Evolutionary conservation across 306 rosid genomes (phyloP), one percentile per base, ranked within the genome.

Genomic region (Senna tora): DNA sequence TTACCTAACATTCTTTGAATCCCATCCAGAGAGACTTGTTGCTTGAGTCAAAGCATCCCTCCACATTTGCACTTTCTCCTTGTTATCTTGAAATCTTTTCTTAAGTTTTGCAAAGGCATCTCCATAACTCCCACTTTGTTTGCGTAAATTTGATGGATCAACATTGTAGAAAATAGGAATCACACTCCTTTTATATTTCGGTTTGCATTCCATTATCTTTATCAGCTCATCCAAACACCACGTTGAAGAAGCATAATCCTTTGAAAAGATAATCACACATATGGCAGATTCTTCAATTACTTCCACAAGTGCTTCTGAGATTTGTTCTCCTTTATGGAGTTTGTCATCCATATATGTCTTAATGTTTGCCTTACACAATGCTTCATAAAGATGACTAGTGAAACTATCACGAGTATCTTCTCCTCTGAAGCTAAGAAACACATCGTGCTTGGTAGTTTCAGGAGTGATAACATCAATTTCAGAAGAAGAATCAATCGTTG

Each of bases 111-210:
- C 9, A 28, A 56, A 56, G 1, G 17, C 63, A 25, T 28, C 19
- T 56, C 19, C 63, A 51, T 17, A 56, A 9, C 17, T 58, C 13
- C 43, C 64, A 15, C 42, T 30, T 9, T 32, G 43, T 13, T 58
- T 30, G 1, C 43, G 3, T 0, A 58, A 12, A 58, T 30, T 32
- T 32, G 64, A 58, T 6, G 42, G 64, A 32, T 58, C 64, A 6
- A 58, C 9, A 4, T 58, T 58, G 22, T 58, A 58, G 64, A 58
- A 58, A 58, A 58, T 30, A 15, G 64, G 43, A 7, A 58, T 30
- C 20, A 58, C 21, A 14, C 30, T 2, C 13, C 65, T 58, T 58
- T 21, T 42, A 14, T 32, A 7, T 14, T 33, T 33, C 3, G 15
- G 1, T 21, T 33, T 32, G 5, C 65, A 32, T 58, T 58, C 45